phyloP scores from a whole-genome alignment of 2,329 filamentous ascomycete genomes.

The Nannizziopsis barbatae region DNA sequence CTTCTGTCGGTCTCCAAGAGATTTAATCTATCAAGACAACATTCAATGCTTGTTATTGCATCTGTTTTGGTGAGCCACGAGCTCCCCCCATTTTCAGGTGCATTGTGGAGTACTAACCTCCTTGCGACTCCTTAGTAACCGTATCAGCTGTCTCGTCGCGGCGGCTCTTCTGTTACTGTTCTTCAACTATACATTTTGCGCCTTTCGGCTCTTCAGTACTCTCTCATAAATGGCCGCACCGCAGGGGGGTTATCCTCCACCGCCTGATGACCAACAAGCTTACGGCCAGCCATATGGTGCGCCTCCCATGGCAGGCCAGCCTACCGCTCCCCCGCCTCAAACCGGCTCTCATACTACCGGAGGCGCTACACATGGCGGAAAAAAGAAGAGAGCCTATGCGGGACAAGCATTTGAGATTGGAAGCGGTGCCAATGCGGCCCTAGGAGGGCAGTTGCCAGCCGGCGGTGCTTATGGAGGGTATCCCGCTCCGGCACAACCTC shows the following conservation, averaged over 20 bases:
- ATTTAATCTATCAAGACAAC: not conserved
- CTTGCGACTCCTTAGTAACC: not conserved
- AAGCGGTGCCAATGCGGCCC: constrained; percentile 66
- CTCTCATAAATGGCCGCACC: constrained; percentile 39
- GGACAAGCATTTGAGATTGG: constrained; percentile 91
- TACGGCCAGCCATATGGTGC: constrained; percentile 37
- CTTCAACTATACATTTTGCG: not conserved
- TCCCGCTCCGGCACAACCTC: constrained; percentile 40
- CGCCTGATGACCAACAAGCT: constrained; percentile 35
- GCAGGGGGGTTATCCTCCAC: constrained; percentile 42
- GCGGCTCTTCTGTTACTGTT: not conserved
- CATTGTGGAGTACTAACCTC: constrained; percentile 1
- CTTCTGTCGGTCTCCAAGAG: not conserved
- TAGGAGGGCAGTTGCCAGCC: constrained; percentile 39
- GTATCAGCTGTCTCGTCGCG: not conserved
- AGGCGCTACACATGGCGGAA: constrained; percentile 24
- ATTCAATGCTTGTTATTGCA: constrained; percentile 3
- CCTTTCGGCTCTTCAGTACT: constrained; percentile 9
- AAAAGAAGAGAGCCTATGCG: constrained; percentile 89
- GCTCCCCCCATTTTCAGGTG: not conserved
- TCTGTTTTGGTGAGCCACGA: constrained; percentile 5
- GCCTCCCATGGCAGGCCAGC: constrained; percentile 19
- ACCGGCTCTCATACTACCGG: constrained; percentile 8
- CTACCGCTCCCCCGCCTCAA: constrained; percentile 7
- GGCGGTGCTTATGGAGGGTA: constrained; percentile 55